Evolutionary conservation across 768 basidiomycete species (phyloP).

Genomic region (Pulveroboletus sp.): DNA sequence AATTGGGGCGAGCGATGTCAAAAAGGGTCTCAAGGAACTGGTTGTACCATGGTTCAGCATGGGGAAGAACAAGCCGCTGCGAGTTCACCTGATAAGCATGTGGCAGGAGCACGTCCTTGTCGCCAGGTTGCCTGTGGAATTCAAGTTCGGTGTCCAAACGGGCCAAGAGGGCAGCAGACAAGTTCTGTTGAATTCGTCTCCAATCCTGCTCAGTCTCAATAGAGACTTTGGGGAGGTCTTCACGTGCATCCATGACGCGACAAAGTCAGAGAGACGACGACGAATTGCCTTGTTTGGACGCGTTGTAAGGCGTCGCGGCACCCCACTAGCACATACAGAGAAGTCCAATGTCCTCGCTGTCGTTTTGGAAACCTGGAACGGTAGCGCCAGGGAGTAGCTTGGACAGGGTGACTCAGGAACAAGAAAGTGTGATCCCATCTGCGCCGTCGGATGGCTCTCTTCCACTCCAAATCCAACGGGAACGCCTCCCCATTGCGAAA

Average conservation of each 20-base stretch:
- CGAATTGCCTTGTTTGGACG: neutral
- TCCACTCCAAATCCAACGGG: slow-evolving; percentile 70
- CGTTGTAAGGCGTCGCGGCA: neutral
- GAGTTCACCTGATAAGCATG: slow-evolving; percentile 47
- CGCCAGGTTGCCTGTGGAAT: slow-evolving; percentile 34
- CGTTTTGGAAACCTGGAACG: slow-evolving; percentile 92
- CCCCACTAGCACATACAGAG: neutral
- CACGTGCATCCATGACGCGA: slow-evolving; percentile 30
- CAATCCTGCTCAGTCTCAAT: slow-evolving; percentile 65
- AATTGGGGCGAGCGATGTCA: slow-evolving; percentile 58
- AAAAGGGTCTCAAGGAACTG: slow-evolving; percentile 65
- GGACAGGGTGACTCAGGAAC: slow-evolving; percentile 75
- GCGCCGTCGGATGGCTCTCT: slow-evolving; percentile 50
- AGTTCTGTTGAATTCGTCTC: slow-evolving; percentile 54
- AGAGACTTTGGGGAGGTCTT: slow-evolving; percentile 50
- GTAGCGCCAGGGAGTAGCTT: slow-evolving; percentile 79
- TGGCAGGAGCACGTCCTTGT: slow-evolving; percentile 44
- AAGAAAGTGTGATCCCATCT: slow-evolving; percentile 67
- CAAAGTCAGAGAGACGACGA: neutral
- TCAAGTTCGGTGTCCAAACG: slow-evolving; percentile 46
- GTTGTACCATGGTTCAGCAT: neutral
- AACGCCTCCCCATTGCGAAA: slow-evolving; percentile 84
- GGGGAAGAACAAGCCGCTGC: neutral
- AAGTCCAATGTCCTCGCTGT: slow-evolving; percentile 44
- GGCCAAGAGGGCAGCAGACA: slow-evolving; percentile 41